Base-by-base conservation (phyloP, 768 basidiomycete genomes). In the Pholiota molesta region DNA sequence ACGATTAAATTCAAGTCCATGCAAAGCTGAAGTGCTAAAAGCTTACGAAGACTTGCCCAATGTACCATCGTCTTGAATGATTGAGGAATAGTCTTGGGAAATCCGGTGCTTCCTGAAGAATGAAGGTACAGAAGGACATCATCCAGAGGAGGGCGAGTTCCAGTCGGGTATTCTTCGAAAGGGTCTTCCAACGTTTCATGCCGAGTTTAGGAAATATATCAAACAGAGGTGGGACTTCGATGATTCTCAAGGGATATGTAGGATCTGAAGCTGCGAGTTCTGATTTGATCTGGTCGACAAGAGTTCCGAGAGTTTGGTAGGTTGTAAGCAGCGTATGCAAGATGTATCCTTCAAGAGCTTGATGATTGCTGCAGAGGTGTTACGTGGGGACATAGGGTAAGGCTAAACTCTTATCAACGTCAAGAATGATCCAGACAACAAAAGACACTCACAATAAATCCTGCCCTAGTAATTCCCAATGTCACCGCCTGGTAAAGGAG, bases 41-140 rank as follows among this genome's bases (percentile, higher is more conserved):
- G 47, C 47, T 49, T 49, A 49, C 47, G 23, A 23, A 26, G 23
- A 26, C 21, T 14, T 13, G 71, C 73, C 73, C 77, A 79, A 35
- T 79, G 72, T 3, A 71, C 33, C 8, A 73, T 49, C 11, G 65
- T 70, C 13, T 66, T 61, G 45, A 76, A 71, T 0, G 72, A 76
- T 33, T 78, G 71, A 2, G 73, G 68, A 49, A 84, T 77, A 8
- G 78, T 65, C 59, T 80, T 83, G 0, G 82, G 81, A 51, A 79
- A 73, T 2, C 81, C 80, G 0, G 82, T 81, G 54, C 81, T 82
- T 16, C 82, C 82, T 3, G 83, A 84, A 0, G 83, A 84, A 61
- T 84, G 81, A 0, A 81, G 66, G 54, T 79, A 83, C 8, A 77
- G 37, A 44, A 73, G 52, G 16, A 74, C 53, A 52, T 75, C 68